Evolutionary conservation across 2,329 filamentous ascomycete genomes (phyloP).

Genomic region (Aspergillus fumigatus): DNA sequence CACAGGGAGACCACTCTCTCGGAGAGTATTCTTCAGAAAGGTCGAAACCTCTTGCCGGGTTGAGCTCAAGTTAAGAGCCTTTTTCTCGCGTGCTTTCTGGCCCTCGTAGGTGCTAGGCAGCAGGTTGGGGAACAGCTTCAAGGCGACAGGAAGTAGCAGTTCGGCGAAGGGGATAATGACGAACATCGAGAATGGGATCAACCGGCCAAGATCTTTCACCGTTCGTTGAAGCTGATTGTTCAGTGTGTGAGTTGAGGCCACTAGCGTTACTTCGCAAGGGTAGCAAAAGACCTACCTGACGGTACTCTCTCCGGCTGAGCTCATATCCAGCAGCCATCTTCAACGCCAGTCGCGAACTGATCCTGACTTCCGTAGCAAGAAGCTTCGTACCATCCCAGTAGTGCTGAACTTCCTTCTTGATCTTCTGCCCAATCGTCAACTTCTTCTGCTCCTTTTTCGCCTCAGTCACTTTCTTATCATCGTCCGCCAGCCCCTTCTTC

Average conservation of each 20-base stretch:
- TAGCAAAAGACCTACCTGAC: slow-evolving; percentile 55
- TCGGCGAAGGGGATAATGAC: slow-evolving; percentile 96
- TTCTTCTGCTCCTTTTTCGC: slow-evolving; percentile 74
- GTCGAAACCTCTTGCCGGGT: slow-evolving; percentile 90
- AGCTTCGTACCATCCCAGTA: slow-evolving; percentile 99
- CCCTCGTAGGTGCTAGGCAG: slow-evolving; percentile 96
- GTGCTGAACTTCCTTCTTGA: slow-evolving; percentile 89
- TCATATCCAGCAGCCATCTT: slow-evolving; percentile 99
- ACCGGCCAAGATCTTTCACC: slow-evolving; percentile 83
- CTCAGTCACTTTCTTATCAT: slow-evolving; percentile 56
- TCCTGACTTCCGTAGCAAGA: slow-evolving; percentile 83
- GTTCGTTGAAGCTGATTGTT: slow-evolving; percentile 67
- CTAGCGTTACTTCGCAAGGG: background rate
- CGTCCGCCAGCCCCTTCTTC: slow-evolving; percentile 49
- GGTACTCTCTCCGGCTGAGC: slow-evolving; percentile 85
- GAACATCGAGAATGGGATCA: slow-evolving; percentile 96
- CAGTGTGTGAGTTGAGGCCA: slow-evolving; percentile 8
- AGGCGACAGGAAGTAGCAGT: slow-evolving; percentile 80
- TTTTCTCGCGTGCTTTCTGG: slow-evolving; percentile 83
- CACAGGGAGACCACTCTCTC: slow-evolving; percentile 87
- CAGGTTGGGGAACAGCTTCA: slow-evolving; percentile 95
- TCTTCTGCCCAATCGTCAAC: slow-evolving; percentile 80
- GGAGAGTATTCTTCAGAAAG: slow-evolving; percentile 82
- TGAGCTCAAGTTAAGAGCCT: slow-evolving; percentile 72
- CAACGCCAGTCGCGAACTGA: slow-evolving; percentile 82